Evolutionary conservation across 164 flowering plant species (phyloP), one percentile per base, ranked within the genome.

Genomic region (Macadamia tetraphylla): DNA sequence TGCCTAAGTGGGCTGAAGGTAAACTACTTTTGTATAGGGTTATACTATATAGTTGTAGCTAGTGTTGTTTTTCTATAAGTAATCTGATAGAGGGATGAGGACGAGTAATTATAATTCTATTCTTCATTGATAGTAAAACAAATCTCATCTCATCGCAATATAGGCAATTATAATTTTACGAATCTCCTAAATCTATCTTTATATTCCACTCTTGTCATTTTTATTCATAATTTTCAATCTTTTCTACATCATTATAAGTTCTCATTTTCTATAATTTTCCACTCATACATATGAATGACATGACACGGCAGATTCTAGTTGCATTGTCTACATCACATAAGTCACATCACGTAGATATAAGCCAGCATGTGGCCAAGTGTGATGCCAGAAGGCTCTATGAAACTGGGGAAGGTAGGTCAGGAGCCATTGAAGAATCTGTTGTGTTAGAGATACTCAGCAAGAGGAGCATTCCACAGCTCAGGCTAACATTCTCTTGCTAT

Each of bases 251-350:
- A 23, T 23, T 23, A 23, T 23, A 23, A 23, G 23, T 23, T 23
- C 23, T 23, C 23, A 23, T 23, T 23, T 23, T 23, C 23, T 23
- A 23, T 23, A 23, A 23, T 23, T 23, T 23, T 23, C 18, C 6
- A 3, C 63, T 71, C 8, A 67, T 63, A 15, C 6, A 59, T 43
- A 64, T 55, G 44, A 43, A 29, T 44, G 53, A 52, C 10, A 66
- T 66, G 66, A 32, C 51, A 18, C 51, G 44, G 31, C 76, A 90
- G 94, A 87, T 88, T 42, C 73, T 88, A 17, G 75, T 84, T 48
- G 91, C 89, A 51, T 64, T 90, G 73, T 82, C 83, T 10, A 74
- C 94, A 59, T 87, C 94, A 23, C 97, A 88, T 80, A 88, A 85
- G 64, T 87, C 92, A 1, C 90, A 83, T 67, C 62, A 84, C 7